Evolutionary conservation across 257 asterid genomes (phyloP).

Genomic region (Nicotiana paniculata): DNA sequence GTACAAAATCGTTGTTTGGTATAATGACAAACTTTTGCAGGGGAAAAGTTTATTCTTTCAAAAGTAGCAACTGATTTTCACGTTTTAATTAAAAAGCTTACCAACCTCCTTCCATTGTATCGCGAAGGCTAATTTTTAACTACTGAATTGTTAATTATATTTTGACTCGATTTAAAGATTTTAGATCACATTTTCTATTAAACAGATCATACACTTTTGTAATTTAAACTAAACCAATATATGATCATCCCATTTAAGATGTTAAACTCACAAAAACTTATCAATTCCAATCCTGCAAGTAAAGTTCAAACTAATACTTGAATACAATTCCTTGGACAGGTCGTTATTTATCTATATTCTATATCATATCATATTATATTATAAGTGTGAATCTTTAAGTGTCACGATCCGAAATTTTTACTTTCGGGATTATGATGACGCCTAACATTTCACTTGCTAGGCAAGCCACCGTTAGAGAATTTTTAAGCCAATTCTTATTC

Average conservation of each 20-base stretch:
- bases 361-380: too few relatives aligned
- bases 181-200: not conserved
- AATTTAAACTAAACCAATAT: not conserved
- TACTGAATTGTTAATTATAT: not conserved
- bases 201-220: not conserved
- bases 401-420: too few relatives aligned
- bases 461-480: too few relatives aligned
- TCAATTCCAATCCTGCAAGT: not conserved
- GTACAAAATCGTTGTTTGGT: constrained; percentile 2
- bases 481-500: too few relatives aligned
- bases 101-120: not conserved
- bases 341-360: too few relatives aligned
- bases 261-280: not conserved
- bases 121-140: not conserved
- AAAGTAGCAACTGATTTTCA: not conserved
- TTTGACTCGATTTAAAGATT: not conserved
- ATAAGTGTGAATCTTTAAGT: too few relatives aligned
- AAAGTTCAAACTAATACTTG: not conserved
- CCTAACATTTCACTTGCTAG: too few relatives aligned
- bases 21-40: constrained; percentile 6
- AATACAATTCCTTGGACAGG: not conserved
- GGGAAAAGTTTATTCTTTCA: not conserved
- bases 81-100: not conserved
- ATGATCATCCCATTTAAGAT: not conserved
- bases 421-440: too few relatives aligned